Conservation (phyloP, 352 stramenopile species). For the Thalassiosira livingstoniorum region DNA sequence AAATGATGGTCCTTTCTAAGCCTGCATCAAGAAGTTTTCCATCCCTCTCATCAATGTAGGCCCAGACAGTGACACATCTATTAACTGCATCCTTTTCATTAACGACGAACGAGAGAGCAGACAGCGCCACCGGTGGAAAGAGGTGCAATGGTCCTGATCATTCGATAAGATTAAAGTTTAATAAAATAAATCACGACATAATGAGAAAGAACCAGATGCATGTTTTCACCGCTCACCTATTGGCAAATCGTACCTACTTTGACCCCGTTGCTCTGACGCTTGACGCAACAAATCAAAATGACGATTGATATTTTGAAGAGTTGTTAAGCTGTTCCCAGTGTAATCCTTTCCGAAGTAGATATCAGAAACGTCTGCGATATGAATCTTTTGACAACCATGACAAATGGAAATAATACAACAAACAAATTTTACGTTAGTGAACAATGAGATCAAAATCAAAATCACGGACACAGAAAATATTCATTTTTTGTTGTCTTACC, state of each 20-base stretch:
- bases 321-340: neutral
- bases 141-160: conserved; percentile 77
- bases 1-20: conserved; percentile 79
- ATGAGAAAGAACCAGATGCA: neutral
- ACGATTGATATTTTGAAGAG: neutral
- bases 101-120: conserved; percentile 64
- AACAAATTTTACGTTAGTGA: no score
- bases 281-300: conserved; percentile 50
- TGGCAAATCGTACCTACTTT: conserved; percentile 84
- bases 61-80: conserved; percentile 82
- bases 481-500: no score
- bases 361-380: no score
- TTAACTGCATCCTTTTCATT: conserved; percentile 48
- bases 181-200: neutral
- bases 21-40: conserved; percentile 80
- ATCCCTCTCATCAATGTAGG: conserved; percentile 81
- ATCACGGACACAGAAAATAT: conserved; percentile 83
- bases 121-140: conserved; percentile 75
- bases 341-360: conserved; percentile 16
- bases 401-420: no score
- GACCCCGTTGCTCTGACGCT: conserved; percentile 65
- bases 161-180: neutral
- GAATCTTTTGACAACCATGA: no score
- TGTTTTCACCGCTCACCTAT: conserved; percentile 44
- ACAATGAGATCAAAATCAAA: conserved; percentile 71